phyloP scores from a whole-genome alignment of 345 rosid species.

The Populus davidiana region DNA sequence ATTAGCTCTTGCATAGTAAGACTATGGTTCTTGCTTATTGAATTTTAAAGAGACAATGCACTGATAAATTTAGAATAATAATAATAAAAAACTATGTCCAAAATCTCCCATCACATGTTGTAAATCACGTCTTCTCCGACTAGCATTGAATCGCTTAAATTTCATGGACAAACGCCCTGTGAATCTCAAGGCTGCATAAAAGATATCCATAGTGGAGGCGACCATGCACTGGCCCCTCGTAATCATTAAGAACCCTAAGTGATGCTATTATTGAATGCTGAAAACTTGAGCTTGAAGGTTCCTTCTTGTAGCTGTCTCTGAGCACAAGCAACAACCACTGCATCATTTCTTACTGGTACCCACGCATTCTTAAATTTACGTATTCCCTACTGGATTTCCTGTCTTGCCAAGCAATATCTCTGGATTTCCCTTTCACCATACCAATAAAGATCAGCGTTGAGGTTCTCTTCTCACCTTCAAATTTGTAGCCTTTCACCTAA shows the following conservation, averaged over 20 bases:
- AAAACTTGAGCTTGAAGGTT: conserved; percentile 27
- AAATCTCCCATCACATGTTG: neutral
- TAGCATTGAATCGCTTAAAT: neutral
- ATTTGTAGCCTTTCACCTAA: conserved; percentile 36
- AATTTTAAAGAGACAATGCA: too few relatives aligned
- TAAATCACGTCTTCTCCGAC: neutral
- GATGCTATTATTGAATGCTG: neutral
- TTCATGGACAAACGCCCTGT: neutral
- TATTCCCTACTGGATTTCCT: conserved; percentile 15
- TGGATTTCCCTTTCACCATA: conserved; percentile 9
- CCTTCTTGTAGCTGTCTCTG: conserved; percentile 6
- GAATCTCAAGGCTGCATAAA: neutral
- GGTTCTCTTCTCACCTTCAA: conserved; percentile 30
- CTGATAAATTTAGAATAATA: too few relatives aligned
- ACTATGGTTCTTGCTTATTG: too few relatives aligned
- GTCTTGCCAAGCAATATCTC: conserved; percentile 37
- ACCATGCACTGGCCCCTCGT: neutral
- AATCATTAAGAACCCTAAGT: conserved; percentile 9
- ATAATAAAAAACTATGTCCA: too few relatives aligned
- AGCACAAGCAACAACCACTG: conserved; percentile 20
- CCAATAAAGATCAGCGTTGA: conserved; percentile 23
- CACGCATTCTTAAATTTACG: neutral
- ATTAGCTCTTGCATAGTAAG: too few relatives aligned
- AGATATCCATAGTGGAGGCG: neutral
- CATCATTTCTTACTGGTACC: neutral